Evolutionary conservation across 73 alveolate genomes (phyloP), one percentile per base, ranked within the genome.

Genomic region (Paramecium caudatum): DNA sequence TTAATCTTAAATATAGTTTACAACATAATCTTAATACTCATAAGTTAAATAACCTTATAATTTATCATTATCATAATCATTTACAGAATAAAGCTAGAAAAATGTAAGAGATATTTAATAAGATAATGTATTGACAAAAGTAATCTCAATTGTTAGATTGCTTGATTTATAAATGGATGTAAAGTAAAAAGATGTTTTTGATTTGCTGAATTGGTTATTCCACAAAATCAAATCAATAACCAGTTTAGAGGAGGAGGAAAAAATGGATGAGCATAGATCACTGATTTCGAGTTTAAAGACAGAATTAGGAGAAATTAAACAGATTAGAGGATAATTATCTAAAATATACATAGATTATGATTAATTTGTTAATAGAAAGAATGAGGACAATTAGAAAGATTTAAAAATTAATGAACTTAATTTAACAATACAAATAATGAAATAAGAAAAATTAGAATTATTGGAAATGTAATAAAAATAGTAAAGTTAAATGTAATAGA

Each of bases 271-370:
- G 43, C 88, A 74, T 45, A 19, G 88, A 74, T 23, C 43, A 5
- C 21, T 74, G 43, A 43, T 74, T 15, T 16, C 62, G 6, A 16
- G 25, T 27, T 23, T 74, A 6, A 74, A 41, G 45, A 12, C 62
- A 7, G 88, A 74, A 45, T 12, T 74, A 6, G 39, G 45, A 21
- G 88, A 36, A 39, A 45, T 74, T 5, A 74, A 74, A 45, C 21
- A 13, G 10, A 19, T 74, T 3, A 74, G 88, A 41, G 69, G 69
- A 21, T 74, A 74, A 45, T 41, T 74, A 45, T 74, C 88, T 0
- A 74, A 74, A 74, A 74, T 74, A 5, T 74, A 74, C 19, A 13
- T 39, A n/a, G 88, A 74, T 45, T 74, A 41, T 74, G 88, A 74
- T 13, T 39, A 65, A 65, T 65, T 8, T 8, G 8, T 19, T 19